A percentile compares a stretch with the other conserved stretches of the same genome.
These are phyloP conservation scores for Quillaja saponaria DNA, from an alignment of 306 rosid genomes.

Conservation along the genomic window DNA sequence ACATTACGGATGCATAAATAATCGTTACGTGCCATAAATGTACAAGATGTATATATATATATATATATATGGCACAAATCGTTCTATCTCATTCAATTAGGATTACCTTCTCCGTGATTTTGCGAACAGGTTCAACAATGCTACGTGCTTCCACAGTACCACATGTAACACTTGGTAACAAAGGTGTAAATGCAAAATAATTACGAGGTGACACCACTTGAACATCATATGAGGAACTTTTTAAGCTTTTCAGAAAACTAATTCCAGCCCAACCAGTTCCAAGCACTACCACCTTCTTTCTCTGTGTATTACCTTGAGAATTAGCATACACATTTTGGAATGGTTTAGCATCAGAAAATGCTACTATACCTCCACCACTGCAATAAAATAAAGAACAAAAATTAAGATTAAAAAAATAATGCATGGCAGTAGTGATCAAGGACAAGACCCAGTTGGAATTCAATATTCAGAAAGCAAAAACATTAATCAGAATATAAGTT, in stretches of 20 bases:
- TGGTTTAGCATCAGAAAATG: constrained; percentile 57
- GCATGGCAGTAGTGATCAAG: too few relatives aligned
- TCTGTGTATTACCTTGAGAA: constrained; percentile 45
- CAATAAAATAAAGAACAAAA: constrained; percentile 1
- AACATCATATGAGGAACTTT: constrained; percentile 66
- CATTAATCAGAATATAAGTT: too few relatives aligned
- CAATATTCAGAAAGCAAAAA: too few relatives aligned
- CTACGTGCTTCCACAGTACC: constrained; percentile 96
- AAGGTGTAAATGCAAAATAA: constrained; percentile 89
- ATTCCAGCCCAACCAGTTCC: constrained; percentile 99
- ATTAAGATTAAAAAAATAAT: too few relatives aligned
- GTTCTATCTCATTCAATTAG: too few relatives aligned
- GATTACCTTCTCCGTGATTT: constrained; percentile 66
- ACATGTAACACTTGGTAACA: constrained; percentile 91
- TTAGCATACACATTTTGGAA: too few relatives aligned
- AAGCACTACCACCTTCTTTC: constrained; percentile 83
- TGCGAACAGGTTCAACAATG: constrained; percentile 89
- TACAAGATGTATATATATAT: too few relatives aligned
- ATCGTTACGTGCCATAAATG: too few relatives aligned
- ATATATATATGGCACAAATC: too few relatives aligned
- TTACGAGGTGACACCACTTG: constrained; percentile 93
- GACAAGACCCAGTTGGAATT: too few relatives aligned
- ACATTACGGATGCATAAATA: too few relatives aligned
- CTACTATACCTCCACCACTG: constrained; percentile 84
- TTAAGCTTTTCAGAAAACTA: constrained; percentile 76